phyloP scores from a whole-genome alignment of 2,329 filamentous ascomycete genomes.

The Pseudocercospora crystallina region DNA sequence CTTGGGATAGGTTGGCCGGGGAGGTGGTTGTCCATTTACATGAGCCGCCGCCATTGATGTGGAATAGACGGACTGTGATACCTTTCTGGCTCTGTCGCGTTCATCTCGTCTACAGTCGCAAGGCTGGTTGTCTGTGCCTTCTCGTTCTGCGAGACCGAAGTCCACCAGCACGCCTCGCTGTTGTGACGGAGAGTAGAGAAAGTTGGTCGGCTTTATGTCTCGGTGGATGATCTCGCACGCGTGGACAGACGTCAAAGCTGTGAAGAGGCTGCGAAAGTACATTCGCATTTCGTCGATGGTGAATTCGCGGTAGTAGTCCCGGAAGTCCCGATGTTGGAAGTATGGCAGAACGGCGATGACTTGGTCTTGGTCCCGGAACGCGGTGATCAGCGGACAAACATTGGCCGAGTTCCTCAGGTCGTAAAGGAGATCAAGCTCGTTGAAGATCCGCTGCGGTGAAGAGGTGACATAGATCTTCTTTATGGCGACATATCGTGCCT shows the following conservation, averaged over 20 bases:
- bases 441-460: slow-evolving; percentile 87
- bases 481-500: slow-evolving; percentile 83
- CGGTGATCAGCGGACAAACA: slow-evolving; percentile 93
- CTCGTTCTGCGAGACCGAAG: slow-evolving; percentile 86
- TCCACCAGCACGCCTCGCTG: slow-evolving; percentile 92
- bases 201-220: slow-evolving; percentile 76
- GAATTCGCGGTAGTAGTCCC: slow-evolving; percentile 90
- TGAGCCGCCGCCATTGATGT: slow-evolving; percentile 46
- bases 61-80: slow-evolving; percentile 59
- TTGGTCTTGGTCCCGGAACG: slow-evolving; percentile 92
- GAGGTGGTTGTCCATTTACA: slow-evolving; percentile 29
- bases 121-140: slow-evolving; percentile 70
- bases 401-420: slow-evolving; percentile 79
- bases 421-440: slow-evolving; percentile 90
- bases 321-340: slow-evolving; percentile 93
- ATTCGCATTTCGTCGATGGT: slow-evolving; percentile 80
- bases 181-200: slow-evolving; percentile 81
- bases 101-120: slow-evolving; percentile 75
- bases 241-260: slow-evolving; percentile 80
- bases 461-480: slow-evolving; percentile 99
- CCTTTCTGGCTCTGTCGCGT: slow-evolving; percentile 60
- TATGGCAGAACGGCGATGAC: slow-evolving; percentile 93
- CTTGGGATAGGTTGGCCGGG: slow-evolving; percentile 73
- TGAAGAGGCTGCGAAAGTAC: slow-evolving; percentile 87
- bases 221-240: slow-evolving; percentile 76